These are phyloP conservation scores for Nicotiana attenuata DNA, from an alignment of 257 asterid genomes.

Conservation along the genomic window DNA sequence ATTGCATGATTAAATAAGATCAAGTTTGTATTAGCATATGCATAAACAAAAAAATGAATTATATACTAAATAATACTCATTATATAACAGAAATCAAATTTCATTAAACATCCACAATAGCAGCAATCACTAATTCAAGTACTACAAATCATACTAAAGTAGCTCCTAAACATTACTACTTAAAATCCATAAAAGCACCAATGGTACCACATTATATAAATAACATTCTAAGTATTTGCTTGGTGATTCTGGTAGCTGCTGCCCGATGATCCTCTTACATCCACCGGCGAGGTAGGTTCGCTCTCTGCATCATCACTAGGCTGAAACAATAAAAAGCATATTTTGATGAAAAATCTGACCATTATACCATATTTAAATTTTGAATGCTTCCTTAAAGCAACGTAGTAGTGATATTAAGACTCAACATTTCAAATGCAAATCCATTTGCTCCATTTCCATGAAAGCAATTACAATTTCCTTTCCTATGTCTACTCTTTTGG, in stretches of 20 bases:
- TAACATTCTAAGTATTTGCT: neutral
- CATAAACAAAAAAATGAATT: no score
- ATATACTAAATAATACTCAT: no score
- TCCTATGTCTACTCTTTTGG: no score
- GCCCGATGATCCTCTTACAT: neutral
- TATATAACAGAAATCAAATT: no score
- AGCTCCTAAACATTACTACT: neutral
- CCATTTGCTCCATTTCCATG: no score
- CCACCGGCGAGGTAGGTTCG: neutral
- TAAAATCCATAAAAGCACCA: neutral
- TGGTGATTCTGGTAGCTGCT: neutral
- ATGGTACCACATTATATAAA: no score
- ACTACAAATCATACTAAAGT: neutral
- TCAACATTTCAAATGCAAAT: no score
- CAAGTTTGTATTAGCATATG: neutral
- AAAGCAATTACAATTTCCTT: no score
- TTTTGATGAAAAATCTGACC: neutral
- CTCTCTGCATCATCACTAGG: neutral
- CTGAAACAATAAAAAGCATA: neutral
- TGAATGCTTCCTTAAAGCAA: no score
- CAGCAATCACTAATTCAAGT: no score
- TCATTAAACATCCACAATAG: neutral
- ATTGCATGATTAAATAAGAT: neutral
- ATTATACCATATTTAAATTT: no score
- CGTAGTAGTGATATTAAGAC: no score